Percentiles rank a stretch among this genome's conserved stretches.
Conservation (phyloP, 2,329 filamentous ascomycete genomes). For the Colletotrichum noveboracense region DNA sequence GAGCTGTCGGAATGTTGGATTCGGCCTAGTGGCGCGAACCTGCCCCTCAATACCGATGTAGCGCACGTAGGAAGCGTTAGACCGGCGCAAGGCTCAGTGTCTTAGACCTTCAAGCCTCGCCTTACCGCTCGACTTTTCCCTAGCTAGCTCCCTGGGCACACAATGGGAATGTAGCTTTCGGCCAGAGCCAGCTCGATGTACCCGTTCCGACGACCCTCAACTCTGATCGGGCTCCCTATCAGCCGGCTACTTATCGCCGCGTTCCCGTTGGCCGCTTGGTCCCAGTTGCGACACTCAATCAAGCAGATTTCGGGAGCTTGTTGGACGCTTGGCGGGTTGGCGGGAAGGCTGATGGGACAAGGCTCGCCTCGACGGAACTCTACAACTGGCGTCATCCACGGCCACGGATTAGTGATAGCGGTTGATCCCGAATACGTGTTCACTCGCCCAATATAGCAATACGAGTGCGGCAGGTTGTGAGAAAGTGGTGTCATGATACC, state of each 20-base stretch:
- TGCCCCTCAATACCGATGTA: constrained; percentile 6
- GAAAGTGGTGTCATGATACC: constrained; percentile 18
- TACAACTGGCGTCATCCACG: background rate
- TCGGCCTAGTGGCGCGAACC: constrained; percentile 11
- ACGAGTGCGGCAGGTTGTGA: background rate
- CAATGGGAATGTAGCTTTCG: background rate
- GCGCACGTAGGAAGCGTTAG: constrained; percentile 4
- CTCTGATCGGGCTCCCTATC: background rate
- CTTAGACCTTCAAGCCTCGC: constrained; percentile 9
- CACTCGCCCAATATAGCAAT: background rate
- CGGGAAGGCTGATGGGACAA: background rate
- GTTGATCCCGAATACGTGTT: background rate
- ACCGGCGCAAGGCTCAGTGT: constrained; percentile 8
- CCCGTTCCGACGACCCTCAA: constrained; percentile 8
- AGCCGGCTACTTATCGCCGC: background rate
- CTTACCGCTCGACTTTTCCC: background rate
- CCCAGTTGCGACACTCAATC: background rate
- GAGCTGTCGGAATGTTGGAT: constrained; percentile 19
- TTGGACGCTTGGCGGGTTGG: constrained; percentile 2
- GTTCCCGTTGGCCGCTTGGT: constrained; percentile 5
- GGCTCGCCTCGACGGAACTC: background rate
- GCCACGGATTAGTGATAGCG: background rate
- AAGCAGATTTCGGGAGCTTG: constrained; percentile 1
- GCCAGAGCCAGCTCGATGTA: background rate
- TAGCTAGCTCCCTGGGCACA: background rate